Conservation (phyloP, 768 basidiomycete species). For the Naganishia randhawae region DNA sequence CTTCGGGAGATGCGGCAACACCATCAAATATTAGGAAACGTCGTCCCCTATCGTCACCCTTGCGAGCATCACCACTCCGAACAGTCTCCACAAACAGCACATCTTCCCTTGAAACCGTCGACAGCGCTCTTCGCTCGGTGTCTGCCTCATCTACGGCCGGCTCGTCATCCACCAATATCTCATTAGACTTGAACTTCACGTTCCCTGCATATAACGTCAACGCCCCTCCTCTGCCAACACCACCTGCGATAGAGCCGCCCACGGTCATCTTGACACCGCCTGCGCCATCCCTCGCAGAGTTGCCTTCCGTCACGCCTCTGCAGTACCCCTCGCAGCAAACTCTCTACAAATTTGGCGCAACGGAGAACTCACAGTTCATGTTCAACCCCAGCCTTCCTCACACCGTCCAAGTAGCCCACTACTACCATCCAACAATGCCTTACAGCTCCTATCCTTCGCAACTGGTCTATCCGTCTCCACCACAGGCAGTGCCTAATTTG, state of each 20-base stretch:
- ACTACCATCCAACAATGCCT: background rate
- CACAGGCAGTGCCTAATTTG: background rate
- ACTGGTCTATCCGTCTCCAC: background rate
- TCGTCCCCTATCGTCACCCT: background rate
- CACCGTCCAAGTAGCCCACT: background rate
- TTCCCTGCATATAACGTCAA: constrained; percentile 17
- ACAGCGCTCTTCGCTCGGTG: background rate
- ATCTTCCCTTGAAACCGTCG: background rate
- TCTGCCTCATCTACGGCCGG: background rate
- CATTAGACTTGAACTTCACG: constrained; percentile 4
- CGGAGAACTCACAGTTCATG: background rate
- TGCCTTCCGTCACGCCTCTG: background rate
- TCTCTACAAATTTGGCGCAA: background rate
- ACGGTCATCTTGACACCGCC: background rate
- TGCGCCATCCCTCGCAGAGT: background rate
- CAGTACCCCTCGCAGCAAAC: background rate
- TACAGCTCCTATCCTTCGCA: background rate
- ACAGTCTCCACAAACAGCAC: background rate
- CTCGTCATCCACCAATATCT: background rate
- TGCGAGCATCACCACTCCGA: background rate
- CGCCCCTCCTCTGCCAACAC: background rate
- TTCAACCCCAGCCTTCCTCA: constrained; percentile 19
- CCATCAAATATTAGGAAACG: background rate
- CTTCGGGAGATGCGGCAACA: background rate
- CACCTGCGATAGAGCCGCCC: too few relatives aligned